Evolutionary conservation across 768 basidiomycete species (phyloP).

Genomic region (Gymnopilus junonius): DNA sequence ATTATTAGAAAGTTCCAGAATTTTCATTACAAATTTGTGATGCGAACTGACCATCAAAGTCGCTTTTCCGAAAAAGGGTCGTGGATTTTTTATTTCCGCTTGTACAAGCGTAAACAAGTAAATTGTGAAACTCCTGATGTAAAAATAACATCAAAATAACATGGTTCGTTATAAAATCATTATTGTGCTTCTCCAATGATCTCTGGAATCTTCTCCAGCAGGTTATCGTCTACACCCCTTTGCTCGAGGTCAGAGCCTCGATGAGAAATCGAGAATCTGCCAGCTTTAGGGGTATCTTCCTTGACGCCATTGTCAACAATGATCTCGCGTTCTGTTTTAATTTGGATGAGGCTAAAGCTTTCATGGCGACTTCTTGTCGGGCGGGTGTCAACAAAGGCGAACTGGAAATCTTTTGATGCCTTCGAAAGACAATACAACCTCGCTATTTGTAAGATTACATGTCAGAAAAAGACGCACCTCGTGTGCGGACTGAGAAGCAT

Average conservation of each 20-base stretch:
- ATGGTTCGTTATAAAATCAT: not conserved
- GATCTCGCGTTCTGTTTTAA: conserved; percentile 18
- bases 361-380: not conserved
- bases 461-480: not conserved
- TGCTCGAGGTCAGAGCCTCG: not conserved
- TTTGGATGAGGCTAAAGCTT: conserved; percentile 26
- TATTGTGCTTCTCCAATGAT: not conserved
- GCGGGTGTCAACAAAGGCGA: not conserved
- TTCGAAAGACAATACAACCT: not conserved
- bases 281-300: not conserved
- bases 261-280: not conserved
- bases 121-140: no score
- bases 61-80: no score
- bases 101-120: no score
- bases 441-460: not conserved
- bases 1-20: no score
- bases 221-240: not conserved
- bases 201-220: not conserved
- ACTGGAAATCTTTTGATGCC: not conserved
- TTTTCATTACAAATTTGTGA: no score
- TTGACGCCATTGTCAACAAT: not conserved
- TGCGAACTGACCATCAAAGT: no score
- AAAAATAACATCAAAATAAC: no score
- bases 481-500: not conserved
- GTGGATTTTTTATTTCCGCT: no score